Evolutionary conservation across 495 filamentous ascomycete species (phyloP).

Genomic region (Aspergillus ostianus): DNA sequence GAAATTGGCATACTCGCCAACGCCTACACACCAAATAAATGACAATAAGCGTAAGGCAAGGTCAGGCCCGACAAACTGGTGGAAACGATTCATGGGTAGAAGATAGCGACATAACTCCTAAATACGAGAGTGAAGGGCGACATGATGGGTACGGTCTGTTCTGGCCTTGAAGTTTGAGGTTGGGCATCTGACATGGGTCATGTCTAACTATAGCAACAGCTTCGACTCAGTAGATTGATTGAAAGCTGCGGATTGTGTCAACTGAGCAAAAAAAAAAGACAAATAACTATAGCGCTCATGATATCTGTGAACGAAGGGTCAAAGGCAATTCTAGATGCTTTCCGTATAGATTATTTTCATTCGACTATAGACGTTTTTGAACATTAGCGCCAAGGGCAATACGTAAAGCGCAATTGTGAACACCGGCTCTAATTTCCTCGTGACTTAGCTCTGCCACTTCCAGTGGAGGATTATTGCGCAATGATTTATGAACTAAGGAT

Average conservation of each 20-base stretch:
- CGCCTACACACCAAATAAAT: conserved; percentile 21
- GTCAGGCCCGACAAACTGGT: conserved; percentile 14
- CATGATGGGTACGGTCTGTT: not conserved
- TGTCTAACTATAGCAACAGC: too few species aligned
- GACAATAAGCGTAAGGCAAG: conserved; percentile 24
- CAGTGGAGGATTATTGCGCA: not conserved
- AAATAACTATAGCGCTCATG: too few species aligned
- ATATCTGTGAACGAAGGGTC: too few species aligned
- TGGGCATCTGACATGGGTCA: too few species aligned
- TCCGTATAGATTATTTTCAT: too few species aligned
- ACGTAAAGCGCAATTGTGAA: conserved; percentile 12
- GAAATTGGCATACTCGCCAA: conserved; percentile 16
- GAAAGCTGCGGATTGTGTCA: too few species aligned
- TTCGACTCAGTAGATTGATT: too few species aligned
- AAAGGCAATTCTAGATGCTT: too few species aligned
- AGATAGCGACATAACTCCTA: conserved; percentile 14
- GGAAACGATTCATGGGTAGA: conserved; percentile 18
- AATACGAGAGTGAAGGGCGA: conserved; percentile 11
- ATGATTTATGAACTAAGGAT: conserved; percentile 14
- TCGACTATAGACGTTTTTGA: conserved; percentile 2
- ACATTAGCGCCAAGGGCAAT: conserved; percentile 11
- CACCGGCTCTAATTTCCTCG: conserved; percentile 10
- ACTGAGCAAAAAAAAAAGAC: too few species aligned
- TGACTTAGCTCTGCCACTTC: conserved; percentile 16
- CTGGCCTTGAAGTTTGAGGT: too few species aligned